These are phyloP conservation scores for Sungouiella blattae DNA, from an alignment of 805 yeast species.

Conservation along the genomic window DNA sequence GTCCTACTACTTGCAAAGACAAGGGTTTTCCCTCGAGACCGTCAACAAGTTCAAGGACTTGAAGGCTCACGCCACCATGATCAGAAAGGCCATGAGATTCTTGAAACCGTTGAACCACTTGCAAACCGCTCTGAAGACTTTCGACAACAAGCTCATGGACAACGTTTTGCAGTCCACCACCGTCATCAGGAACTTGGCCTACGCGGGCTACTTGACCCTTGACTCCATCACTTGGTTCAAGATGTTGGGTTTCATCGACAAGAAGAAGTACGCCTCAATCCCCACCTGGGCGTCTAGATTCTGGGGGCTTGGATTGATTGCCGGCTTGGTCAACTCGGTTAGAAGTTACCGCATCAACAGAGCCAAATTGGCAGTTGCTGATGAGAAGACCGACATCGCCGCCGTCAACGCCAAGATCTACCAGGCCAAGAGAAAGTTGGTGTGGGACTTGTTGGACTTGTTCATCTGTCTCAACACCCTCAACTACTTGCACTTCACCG, in stretches of 20 bases:
- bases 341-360: conserved; percentile 48
- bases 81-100: conserved; percentile 81
- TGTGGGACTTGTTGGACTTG: conserved; percentile 75
- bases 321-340: conserved; percentile 59
- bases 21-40: conserved; percentile 48
- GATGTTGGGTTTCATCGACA: conserved; percentile 53
- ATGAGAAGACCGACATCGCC: conserved; percentile 28
- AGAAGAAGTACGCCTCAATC: conserved; percentile 43
- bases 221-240: conserved; percentile 64
- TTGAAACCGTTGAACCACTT: conserved; percentile 76
- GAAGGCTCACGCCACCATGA: conserved; percentile 59
- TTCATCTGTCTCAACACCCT: conserved; percentile 72
- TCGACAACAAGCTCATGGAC: conserved; percentile 68
- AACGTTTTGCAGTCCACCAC: conserved; percentile 51
- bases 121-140: conserved; percentile 62
- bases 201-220: conserved; percentile 58
- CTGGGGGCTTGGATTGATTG: conserved; percentile 73
- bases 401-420: conserved; percentile 42
- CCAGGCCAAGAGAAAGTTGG: conserved; percentile 55
- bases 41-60: conserved; percentile 51
- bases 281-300: conserved; percentile 61
- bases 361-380: conserved; percentile 28
- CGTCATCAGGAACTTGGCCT: conserved; percentile 55
- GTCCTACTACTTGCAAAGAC: conserved; percentile 54
- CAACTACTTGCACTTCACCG: conserved; percentile 57